A percentile compares a stretch with the other conserved stretches of the same genome.
These are phyloP conservation scores for Barnettozyma siamensis DNA, from an alignment of 805 yeast species.

Conservation along the genomic window DNA sequence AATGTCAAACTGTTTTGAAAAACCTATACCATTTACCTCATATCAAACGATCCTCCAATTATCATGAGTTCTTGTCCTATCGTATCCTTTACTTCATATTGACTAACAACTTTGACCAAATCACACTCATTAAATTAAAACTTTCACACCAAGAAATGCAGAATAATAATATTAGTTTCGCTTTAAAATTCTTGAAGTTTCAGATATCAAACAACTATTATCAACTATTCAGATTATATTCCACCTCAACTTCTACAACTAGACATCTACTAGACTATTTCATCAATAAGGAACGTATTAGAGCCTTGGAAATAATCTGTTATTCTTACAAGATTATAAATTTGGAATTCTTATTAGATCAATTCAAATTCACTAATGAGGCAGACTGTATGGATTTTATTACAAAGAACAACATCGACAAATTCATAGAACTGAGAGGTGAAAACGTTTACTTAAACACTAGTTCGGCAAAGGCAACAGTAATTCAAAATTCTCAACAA, in stretches of 20 bases:
- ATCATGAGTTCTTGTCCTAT: constrained; percentile 66
- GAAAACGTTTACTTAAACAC: constrained; percentile 31
- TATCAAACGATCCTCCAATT: constrained; percentile 31
- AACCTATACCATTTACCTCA: constrained; percentile 47
- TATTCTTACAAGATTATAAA: constrained; percentile 48
- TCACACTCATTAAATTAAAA: constrained; percentile 35
- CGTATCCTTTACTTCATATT: constrained; percentile 68
- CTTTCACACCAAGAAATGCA: constrained; percentile 29
- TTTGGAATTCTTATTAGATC: constrained; percentile 31
- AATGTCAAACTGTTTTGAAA: constrained; percentile 80
- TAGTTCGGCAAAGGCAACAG: constrained; percentile 28
- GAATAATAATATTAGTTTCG: constrained; percentile 14
- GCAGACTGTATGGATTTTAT: constrained; percentile 40
- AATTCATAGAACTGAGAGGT: constrained; percentile 28
- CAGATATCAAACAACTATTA: constrained; percentile 44
- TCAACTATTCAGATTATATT: constrained; percentile 40
- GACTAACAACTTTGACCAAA: constrained; percentile 49
- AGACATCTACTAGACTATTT: constrained; percentile 47
- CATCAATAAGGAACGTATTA: constrained; percentile 50
- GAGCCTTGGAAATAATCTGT: constrained; percentile 49
- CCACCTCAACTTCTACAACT: constrained; percentile 36
- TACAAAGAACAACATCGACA: constrained; percentile 31
- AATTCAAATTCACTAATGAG: constrained; percentile 36
- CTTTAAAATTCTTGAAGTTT: constrained; percentile 28
- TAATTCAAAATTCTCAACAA: constrained; percentile 32